A percentile compares a stretch with the other conserved stretches of the same genome.
Conservation (phyloP, 257 asterid genomes). For the Solanum commersonii region DNA sequence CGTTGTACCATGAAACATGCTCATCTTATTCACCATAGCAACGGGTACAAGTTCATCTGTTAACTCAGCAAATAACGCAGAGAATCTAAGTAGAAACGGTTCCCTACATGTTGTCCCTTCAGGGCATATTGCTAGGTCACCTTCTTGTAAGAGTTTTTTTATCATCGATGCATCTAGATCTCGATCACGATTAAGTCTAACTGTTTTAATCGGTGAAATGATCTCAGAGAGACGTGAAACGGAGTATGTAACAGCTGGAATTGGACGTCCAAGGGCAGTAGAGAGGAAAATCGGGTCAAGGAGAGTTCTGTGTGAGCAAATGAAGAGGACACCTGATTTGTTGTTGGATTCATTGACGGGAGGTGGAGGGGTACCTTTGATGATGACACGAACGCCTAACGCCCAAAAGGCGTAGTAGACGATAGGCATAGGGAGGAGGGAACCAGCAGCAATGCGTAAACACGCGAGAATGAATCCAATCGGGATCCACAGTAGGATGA, state of each 20-base stretch:
- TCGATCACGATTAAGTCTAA: conserved; percentile 20
- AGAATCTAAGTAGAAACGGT: conserved; percentile 25
- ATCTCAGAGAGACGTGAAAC: conserved; percentile 62
- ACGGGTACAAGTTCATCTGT: conserved; percentile 28
- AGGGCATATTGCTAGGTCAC: conserved; percentile 28
- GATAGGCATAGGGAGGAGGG: conserved; percentile 45
- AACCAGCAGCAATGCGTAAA: conserved; percentile 43
- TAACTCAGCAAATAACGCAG: conserved; percentile 25
- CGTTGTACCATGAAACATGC: conserved; percentile 32
- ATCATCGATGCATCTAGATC: conserved; percentile 22
- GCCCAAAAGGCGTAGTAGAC: conserved; percentile 50
- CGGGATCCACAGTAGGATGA: conserved; percentile 51
- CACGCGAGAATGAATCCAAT: conserved; percentile 47
- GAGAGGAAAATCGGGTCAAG: conserved; percentile 61
- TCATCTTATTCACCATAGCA: conserved; percentile 28
- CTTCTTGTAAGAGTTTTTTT: conserved; percentile 13
- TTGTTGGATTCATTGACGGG: conserved; percentile 10
- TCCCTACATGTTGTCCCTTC: conserved; percentile 37
- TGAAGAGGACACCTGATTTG: conserved; percentile 48
- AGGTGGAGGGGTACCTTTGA: conserved; percentile 49
- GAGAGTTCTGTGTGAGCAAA: conserved; percentile 53
- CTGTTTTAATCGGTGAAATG: conserved; percentile 51
- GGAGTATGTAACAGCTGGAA: conserved; percentile 63
- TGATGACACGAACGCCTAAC: conserved; percentile 46
- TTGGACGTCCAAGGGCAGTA: conserved; percentile 53